Evolutionary conservation across 73 alveolate species (phyloP).

Genomic region (Paraurostyla sp.): DNA sequence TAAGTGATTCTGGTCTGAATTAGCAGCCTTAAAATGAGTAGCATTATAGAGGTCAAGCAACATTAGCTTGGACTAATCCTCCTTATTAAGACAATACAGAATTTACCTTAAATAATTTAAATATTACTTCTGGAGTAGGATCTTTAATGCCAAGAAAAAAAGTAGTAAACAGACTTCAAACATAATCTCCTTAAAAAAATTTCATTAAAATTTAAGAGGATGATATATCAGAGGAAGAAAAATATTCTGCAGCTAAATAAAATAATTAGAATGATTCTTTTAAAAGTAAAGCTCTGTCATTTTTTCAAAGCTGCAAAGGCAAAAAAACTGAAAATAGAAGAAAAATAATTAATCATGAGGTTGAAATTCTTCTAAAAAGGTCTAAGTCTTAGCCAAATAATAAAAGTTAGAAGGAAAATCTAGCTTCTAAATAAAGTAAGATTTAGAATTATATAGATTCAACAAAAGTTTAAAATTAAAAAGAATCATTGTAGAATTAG

Average conservation of each 20-base stretch:
- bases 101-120: neutral
- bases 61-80: too few relatives aligned
- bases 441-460: too few relatives aligned
- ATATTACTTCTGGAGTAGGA: neutral
- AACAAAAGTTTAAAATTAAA: too few relatives aligned
- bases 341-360: neutral
- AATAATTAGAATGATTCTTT: neutral
- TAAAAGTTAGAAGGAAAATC: too few relatives aligned
- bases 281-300: neutral
- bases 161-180: neutral
- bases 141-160: neutral
- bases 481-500: too few relatives aligned
- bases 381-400: conserved; percentile 10
- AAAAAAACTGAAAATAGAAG: neutral
- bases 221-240: neutral
- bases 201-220: neutral
- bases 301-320: neutral
- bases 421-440: too few relatives aligned
- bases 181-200: conserved; percentile 8
- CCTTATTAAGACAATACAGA: neutral
- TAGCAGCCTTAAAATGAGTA: conserved; percentile 17
- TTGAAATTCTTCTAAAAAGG: neutral
- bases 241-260: neutral
- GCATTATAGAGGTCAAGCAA: too few relatives aligned
- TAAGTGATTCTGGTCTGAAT: neutral